Evolutionary conservation across 2,329 filamentous ascomycete genomes (phyloP), one percentile per base, ranked within the genome.

Genomic region (Aureobasidium melanogenum): DNA sequence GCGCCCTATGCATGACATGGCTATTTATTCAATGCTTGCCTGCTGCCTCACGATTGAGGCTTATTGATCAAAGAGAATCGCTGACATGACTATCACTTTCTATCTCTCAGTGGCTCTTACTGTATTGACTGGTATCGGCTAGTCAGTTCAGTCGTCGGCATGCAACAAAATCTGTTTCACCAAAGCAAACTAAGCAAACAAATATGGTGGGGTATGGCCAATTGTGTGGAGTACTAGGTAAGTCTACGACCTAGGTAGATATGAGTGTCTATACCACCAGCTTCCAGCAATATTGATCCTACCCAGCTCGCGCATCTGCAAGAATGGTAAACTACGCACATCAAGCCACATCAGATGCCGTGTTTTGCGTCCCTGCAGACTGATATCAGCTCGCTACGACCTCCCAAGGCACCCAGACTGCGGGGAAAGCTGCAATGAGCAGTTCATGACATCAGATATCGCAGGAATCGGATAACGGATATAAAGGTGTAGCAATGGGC

Each of bases 401-500:
- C 24, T 47, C 24, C n/a, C n/a, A 34, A 51, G 14, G 48, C 48
- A 51, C 30, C 26, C 32, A 22, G 38, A 22, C 38, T 56, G 52
- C 52, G 52, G 52, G 52, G 52, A 56, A 56, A 44, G 38, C 38
- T 55, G 22, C 12, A 44, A 38, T 51, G 51, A 55, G 38, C 52
- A 43, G 28, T 56, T 17, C 52, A 56, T 43, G 39, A 56, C 52
- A 56, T 56, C 52, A 56, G 52, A 32, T 44, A 32, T 43, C 15
- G 51, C 34, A 54, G 51, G 48, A 19, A n/a, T 36, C 24, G 19
- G 12, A 9, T 8, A 15, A 34, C n/a, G 24, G 48, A 26, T 51
- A 51, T 51, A 51, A 51, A 22, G 12, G 19, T 43, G 39, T 43
- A 10, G 12, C 14, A 15, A 26, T 26, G n/a, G 19, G 5, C 47